Evolutionary conservation across 768 basidiomycete species (phyloP).

Genomic region (Leucocoprinus birnbaumii): DNA sequence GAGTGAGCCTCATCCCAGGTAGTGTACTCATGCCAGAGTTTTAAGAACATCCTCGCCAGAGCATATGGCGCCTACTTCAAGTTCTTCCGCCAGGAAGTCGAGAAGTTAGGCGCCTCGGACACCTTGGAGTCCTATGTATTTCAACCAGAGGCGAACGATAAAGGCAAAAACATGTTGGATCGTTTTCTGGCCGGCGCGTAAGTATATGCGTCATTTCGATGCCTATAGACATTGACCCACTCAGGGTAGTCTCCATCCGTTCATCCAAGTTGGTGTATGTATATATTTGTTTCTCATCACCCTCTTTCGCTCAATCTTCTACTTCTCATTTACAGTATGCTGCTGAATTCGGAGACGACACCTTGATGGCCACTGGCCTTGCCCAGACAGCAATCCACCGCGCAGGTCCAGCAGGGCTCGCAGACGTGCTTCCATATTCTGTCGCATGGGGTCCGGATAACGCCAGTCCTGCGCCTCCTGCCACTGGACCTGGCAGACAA

Average conservation of each 20-base stretch:
- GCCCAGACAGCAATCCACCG: constrained; percentile 47
- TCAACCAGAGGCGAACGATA: constrained; percentile 26
- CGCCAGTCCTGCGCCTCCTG: constrained; percentile 5
- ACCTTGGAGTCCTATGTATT: constrained; percentile 51
- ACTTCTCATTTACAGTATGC: constrained; percentile 36
- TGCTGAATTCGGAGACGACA: constrained; percentile 48
- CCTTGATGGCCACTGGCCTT: constrained; percentile 49
- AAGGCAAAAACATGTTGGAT: constrained; percentile 32
- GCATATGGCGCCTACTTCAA: constrained; percentile 34
- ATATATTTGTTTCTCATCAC: neutral
- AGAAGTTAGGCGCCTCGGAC: constrained; percentile 30
- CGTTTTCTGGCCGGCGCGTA: constrained; percentile 32
- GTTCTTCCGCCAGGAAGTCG: constrained; percentile 39
- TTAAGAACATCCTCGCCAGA: constrained; percentile 16
- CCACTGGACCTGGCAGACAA: constrained; percentile 17
- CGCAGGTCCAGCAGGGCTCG: constrained; percentile 20
- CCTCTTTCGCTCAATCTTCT: neutral
- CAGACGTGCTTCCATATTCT: constrained; percentile 29
- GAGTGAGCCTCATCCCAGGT: too few species aligned
- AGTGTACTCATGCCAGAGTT: too few species aligned
- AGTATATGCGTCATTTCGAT: constrained; percentile 17
- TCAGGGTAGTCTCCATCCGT: constrained; percentile 43
- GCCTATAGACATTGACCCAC: neutral
- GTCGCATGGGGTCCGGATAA: constrained; percentile 1
- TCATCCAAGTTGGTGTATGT: constrained; percentile 58